Base-by-base conservation (phyloP, 768 basidiomycete species). In the Pholiota microspora region DNA sequence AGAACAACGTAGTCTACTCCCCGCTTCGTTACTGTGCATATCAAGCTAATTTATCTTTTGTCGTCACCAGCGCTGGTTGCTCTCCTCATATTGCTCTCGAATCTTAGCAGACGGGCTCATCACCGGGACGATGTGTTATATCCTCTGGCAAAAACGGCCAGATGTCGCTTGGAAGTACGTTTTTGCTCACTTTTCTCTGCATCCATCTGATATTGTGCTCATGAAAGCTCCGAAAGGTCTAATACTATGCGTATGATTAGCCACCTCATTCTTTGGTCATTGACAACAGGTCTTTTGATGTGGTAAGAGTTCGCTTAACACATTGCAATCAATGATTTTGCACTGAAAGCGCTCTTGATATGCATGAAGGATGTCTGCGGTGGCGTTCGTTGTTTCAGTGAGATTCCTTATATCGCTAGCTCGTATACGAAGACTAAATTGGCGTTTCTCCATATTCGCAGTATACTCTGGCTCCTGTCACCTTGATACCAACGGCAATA, bases 81-180 rank as follows among this genome's bases (percentile, higher is more conserved):
- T 54, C 45, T 46, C 42, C 7, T 46, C 44, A 2, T 54, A 54
- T 24, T 42, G 53, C 8, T 46, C 45, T 9, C 10, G 53, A 12
- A 46, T 54, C 29, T 21, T 54, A 13, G 45, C 44, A 9, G 53
- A 54, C 34, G 53, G 53, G 15, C 34, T 46, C 24, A 46, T 54
- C 24, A 44, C 53, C 6, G 53, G 53, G 2, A 54, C 53, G n/a
- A 54, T 54, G 53, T 47, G 42, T 18, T 46, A 45, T 24, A 45
- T 54, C 28, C 53, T 54, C 21, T 54, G 29, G 15, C 38, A 38
- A 36, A 21, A 24, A 13, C 50, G 50, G 15, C 38, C 50, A 7
- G 50, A 51, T 1, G 23, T 36, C 2, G 24, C 40, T 7, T 24
- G 21, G 15, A 34, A 38, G 50, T 51, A n/a, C 25, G 35, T 12